Conservation (phyloP, 768 basidiomycete species). For the Suillus discolor region DNA sequence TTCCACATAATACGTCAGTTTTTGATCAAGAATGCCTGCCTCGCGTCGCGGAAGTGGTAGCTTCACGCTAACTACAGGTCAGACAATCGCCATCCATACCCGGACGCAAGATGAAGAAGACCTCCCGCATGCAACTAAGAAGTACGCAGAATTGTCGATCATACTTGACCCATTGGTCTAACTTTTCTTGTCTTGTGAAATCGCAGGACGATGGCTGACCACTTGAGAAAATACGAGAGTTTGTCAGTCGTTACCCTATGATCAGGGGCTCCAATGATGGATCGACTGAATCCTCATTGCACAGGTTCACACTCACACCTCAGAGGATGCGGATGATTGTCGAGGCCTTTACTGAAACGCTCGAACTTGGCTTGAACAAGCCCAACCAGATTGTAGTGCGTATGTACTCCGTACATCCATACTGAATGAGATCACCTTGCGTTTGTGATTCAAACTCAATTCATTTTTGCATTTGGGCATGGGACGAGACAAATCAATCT, state of each 20-base stretch:
- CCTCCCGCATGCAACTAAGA: conserved; percentile 94
- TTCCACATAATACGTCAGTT: conserved; percentile 5
- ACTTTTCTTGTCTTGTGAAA: conserved; percentile 3
- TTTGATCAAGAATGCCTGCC: conserved; percentile 50
- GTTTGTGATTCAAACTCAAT: conserved; percentile 11
- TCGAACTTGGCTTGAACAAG: conserved; percentile 85
- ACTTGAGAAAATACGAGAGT: conserved; percentile 87
- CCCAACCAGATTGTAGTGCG: conserved; percentile 85
- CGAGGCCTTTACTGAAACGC: conserved; percentile 90
- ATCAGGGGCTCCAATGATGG: conserved; percentile 16
- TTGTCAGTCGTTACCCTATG: conserved; percentile 60
- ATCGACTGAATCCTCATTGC: conserved; percentile 8
- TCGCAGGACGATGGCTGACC: conserved; percentile 88
- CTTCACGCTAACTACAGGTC: conserved; percentile 70
- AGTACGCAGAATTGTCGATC: conserved; percentile 45
- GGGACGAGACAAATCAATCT: not conserved
- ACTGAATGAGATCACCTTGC: conserved; percentile 7
- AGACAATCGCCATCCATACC: conserved; percentile 84
- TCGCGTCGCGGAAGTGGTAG: conserved; percentile 82
- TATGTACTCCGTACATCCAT: conserved; percentile 22
- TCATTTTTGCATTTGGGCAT: not conserved
- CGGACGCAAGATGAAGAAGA: conserved; percentile 85
- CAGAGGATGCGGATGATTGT: conserved; percentile 97
- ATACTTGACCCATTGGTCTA: conserved; percentile 3
- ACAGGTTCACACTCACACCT: conserved; percentile 82